Conservation (phyloP, 805 yeast species). For the Vanderwaltozyma tropicalis region DNA sequence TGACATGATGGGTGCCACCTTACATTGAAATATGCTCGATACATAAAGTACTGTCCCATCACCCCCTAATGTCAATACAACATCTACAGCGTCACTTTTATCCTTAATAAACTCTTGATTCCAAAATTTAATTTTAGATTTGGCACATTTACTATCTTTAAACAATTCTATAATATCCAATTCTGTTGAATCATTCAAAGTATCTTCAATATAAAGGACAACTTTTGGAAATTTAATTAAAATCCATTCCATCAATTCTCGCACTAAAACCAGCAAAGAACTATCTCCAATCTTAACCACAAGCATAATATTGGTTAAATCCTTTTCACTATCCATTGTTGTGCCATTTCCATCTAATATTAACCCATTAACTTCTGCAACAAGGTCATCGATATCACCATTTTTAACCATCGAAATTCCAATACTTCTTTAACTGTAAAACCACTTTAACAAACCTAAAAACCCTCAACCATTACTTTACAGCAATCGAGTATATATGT, state of each 20-base stretch:
- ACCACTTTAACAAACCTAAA: too few species aligned
- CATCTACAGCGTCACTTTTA: constrained; percentile 41
- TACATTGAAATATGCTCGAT: constrained; percentile 68
- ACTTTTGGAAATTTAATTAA: constrained; percentile 31
- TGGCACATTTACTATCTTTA: constrained; percentile 34
- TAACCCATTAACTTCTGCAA: neutral
- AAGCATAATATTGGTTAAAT: neutral
- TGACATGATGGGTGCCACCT: constrained; percentile 83
- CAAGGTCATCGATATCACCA: neutral
- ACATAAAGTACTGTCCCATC: constrained; percentile 91
- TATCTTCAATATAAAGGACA: constrained; percentile 62
- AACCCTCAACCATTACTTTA: too few species aligned
- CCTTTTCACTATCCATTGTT: too few species aligned
- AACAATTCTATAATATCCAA: constrained; percentile 48
- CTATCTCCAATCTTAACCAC: constrained; percentile 47
- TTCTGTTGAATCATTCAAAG: constrained; percentile 47
- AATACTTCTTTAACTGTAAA: too few species aligned
- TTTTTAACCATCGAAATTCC: too few species aligned
- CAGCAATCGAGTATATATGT: too few species aligned
- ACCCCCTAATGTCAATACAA: constrained; percentile 85
- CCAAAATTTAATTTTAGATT: constrained; percentile 52
- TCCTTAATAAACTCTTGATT: constrained; percentile 40
- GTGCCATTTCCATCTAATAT: neutral
- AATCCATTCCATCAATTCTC: constrained; percentile 71
- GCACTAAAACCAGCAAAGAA: constrained; percentile 56